A percentile compares a stretch with the other conserved stretches of the same genome.
These are phyloP conservation scores for Tolypocladium nubicola DNA, from an alignment of 2,329 filamentous ascomycete species.

Conservation along the genomic window DNA sequence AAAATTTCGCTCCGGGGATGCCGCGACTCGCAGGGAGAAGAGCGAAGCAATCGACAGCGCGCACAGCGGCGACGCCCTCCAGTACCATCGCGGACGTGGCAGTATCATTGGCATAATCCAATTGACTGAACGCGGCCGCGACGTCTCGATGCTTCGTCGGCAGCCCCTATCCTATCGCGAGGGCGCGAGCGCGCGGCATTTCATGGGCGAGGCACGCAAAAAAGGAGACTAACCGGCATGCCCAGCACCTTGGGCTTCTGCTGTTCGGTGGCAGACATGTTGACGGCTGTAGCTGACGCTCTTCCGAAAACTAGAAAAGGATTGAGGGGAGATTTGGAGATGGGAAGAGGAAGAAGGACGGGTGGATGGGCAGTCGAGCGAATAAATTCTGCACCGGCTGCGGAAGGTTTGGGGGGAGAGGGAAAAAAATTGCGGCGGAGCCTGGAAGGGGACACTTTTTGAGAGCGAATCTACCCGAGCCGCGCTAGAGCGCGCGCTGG, in stretches of 20 bases:
- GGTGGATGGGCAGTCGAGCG: slow-evolving; percentile 25
- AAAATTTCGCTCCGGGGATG: slow-evolving; percentile 7
- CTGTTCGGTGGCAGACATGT: slow-evolving; percentile 44
- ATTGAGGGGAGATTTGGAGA: slow-evolving; percentile 52
- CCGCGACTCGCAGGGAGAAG: background rate
- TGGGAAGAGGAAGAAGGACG: slow-evolving; percentile 31
- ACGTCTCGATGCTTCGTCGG: slow-evolving; percentile 6
- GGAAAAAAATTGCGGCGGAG: slow-evolving; percentile 43
- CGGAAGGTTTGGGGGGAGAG: slow-evolving; percentile 29
- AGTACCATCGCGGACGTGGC: background rate
- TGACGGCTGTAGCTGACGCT: slow-evolving; percentile 28
- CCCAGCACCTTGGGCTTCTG: slow-evolving; percentile 51
- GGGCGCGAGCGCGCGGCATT: slow-evolving; percentile 13
- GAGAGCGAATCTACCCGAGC: slow-evolving; percentile 43
- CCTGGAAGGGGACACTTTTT: slow-evolving; percentile 34
- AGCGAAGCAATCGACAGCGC: background rate
- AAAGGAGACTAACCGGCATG: slow-evolving; percentile 49
- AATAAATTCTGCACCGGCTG: slow-evolving; percentile 34
- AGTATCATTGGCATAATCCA: slow-evolving; percentile 3
- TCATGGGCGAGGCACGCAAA: slow-evolving; percentile 8
- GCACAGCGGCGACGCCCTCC: background rate
- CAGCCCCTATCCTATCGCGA: slow-evolving; percentile 13
- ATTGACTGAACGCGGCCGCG: slow-evolving; percentile 7
- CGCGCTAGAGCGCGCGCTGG: slow-evolving; percentile 14
- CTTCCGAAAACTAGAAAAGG: slow-evolving; percentile 37